Conservation (phyloP, 805 yeast genomes). For the Yamadazyma paraphyllophila region DNA sequence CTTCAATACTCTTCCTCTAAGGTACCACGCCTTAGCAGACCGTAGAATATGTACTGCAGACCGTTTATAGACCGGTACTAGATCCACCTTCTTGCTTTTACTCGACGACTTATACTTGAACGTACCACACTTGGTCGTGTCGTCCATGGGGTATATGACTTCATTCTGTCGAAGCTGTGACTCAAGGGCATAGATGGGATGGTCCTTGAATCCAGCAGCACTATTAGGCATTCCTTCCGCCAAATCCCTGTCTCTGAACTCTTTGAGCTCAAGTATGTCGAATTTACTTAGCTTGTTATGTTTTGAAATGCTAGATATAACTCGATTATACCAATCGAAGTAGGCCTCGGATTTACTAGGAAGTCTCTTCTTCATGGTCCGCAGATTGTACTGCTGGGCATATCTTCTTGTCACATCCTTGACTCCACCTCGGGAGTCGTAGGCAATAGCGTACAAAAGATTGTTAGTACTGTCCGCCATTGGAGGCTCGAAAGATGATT, state of each 20-base stretch:
- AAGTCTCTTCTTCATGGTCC: conserved; percentile 70
- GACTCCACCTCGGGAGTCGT: conserved; percentile 59
- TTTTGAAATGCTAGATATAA: conserved; percentile 34
- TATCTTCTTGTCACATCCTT: conserved; percentile 87
- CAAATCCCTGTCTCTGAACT: conserved; percentile 58
- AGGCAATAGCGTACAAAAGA: conserved; percentile 75
- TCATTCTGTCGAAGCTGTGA: conserved; percentile 72
- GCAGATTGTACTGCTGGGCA: conserved; percentile 66
- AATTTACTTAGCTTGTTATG: conserved; percentile 12
- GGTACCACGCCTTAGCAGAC: conserved; percentile 84
- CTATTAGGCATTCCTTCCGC: conserved; percentile 87
- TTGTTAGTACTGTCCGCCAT: conserved; percentile 53
- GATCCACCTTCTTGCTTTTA: conserved; percentile 27
- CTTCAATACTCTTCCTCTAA: conserved; percentile 72
- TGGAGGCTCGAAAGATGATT: conserved; percentile 73
- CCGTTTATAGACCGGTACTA: conserved; percentile 66
- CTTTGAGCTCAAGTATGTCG: conserved; percentile 58
- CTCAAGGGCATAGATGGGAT: conserved; percentile 82
- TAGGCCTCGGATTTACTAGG: conserved; percentile 54
- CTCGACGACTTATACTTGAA: conserved; percentile 43
- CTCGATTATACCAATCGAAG: conserved; percentile 56
- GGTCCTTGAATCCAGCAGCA: conserved; percentile 78
- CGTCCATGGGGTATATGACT: conserved; percentile 61
- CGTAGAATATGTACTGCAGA: conserved; percentile 59
- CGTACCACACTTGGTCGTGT: conserved; percentile 62